Base-by-base conservation (phyloP, 495 filamentous ascomycete genomes). In the Tuber magnatum region DNA sequence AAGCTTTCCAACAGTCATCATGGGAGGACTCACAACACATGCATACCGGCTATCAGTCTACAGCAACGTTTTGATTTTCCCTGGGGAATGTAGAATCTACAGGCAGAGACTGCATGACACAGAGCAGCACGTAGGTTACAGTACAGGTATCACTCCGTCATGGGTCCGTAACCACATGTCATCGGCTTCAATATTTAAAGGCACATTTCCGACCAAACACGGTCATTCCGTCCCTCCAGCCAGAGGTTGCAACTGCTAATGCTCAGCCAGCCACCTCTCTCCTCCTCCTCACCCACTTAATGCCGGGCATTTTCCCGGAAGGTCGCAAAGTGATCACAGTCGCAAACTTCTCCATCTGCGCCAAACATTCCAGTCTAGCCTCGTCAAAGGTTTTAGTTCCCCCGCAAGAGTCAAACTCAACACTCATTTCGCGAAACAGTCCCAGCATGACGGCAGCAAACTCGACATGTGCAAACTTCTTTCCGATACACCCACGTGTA, bases 391-490 rank as follows among this genome's bases (percentile, higher is more conserved):
- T 32, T 35, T 65, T 65, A 4, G 1, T 65, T 35, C 56, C 56
- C n/a, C 56, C 56, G 14, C n/a, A 35, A 18, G 28, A 16, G 28
- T 35, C 56, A 68, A 93, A 85, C 83, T 92, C 89, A 22, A 93
- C 85, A 75, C 86, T 89, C 82, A 89, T 91, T 68, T 86, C 83
- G 72, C 87, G 85, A 75, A 93, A 91, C 18, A 94, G 83, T 22
- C 88, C 87, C 1, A 90, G 86, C 74, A 95, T 85, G 74, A 88
- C 90, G 0, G 90, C 90, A 43, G 89, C 84, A 48, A 91, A 84
- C 81, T 94, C 91, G 76, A 93, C 92, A 83, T 93, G 90, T 24
- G 92, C 92, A 78, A 94, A 92, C 78, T 88, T 88, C 73, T 87
- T 87, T 75, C 87, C 92, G 76, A 89, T 86, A 84, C 90, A 94